Conservation (phyloP, 768 basidiomycete genomes). For the Mrakia hoshinonis region DNA sequence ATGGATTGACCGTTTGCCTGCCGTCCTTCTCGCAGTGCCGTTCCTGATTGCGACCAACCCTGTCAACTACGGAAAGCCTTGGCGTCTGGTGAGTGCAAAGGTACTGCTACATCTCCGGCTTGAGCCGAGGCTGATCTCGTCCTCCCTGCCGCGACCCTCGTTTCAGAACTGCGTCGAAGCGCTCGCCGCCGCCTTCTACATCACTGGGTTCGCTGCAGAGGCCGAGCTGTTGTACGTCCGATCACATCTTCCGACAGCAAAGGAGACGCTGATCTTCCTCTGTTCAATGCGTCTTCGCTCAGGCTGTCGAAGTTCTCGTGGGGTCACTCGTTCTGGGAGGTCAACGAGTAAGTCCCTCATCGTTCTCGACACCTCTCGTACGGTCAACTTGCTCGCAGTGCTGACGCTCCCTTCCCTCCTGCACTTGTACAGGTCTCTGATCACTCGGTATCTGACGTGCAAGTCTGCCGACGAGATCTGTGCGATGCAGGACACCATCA, state of each 20-base stretch:
- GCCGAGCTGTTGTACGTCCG: conserved; percentile 55
- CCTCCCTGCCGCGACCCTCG: not conserved
- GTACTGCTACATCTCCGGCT: not conserved
- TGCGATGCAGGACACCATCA: conserved; percentile 40
- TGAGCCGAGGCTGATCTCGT: not conserved
- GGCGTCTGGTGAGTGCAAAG: conserved; percentile 51
- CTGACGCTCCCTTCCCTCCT: not conserved
- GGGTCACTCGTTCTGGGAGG: conserved; percentile 76
- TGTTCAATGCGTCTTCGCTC: not conserved
- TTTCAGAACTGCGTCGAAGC: conserved; percentile 37
- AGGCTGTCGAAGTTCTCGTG: conserved; percentile 72
- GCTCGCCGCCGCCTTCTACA: conserved; percentile 85
- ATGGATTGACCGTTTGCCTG: not conserved
- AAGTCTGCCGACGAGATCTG: conserved; percentile 41
- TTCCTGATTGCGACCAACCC: conserved; percentile 93
- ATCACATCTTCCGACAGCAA: not conserved
- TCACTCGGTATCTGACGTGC: conserved; percentile 72
- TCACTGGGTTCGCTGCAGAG: conserved; percentile 73
- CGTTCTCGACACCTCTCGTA: too few relatives aligned
- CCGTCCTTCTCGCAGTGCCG: conserved; percentile 56
- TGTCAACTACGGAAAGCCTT: conserved; percentile 95
- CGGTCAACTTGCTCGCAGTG: too few relatives aligned
- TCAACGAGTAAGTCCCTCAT: conserved; percentile 57
- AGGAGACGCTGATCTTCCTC: not conserved
- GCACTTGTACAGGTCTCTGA: conserved; percentile 49